Evolutionary conservation across 176 grass and related monocot species (phyloP).

Genomic region (Aegilops sharonensis): DNA sequence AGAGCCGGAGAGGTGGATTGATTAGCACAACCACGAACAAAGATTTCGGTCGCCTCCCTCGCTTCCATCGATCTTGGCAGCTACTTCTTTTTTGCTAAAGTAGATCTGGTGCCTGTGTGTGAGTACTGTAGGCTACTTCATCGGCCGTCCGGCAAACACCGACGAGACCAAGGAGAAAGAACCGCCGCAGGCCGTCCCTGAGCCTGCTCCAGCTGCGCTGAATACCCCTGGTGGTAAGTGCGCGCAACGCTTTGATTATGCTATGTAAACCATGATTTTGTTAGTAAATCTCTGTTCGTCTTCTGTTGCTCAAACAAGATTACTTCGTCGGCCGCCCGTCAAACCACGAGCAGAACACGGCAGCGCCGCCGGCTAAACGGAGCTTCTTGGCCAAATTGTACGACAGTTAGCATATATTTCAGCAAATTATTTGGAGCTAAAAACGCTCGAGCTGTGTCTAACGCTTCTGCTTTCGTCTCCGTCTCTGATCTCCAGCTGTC

Average conservation of each 20-base stretch:
- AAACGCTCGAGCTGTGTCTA: not conserved
- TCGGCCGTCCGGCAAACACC: slow-evolving; percentile 7
- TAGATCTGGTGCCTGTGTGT: not conserved
- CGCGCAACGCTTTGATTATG: not conserved
- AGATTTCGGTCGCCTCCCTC: not conserved
- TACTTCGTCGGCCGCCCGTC: slow-evolving; percentile 29
- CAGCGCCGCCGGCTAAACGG: not conserved
- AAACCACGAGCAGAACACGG: not conserved
- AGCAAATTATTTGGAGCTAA: not conserved
- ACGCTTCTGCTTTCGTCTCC: not conserved
- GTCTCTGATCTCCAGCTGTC: slow-evolving; percentile 3
- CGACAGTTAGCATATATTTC: not conserved
- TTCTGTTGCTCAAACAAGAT: not conserved
- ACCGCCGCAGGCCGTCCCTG: not conserved
- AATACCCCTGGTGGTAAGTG: slow-evolving; percentile 21
- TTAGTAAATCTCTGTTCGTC: not conserved
- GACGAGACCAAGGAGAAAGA: not conserved
- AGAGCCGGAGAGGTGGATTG: not conserved
- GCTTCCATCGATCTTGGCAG: not conserved
- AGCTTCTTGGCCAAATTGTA: slow-evolving; percentile 39
- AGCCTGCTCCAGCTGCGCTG: not conserved
- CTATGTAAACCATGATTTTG: not conserved
- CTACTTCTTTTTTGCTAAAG: not conserved
- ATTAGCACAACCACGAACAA: not conserved
- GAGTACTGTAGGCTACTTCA: slow-evolving; percentile 20